These are phyloP conservation scores for Mycena belliarum DNA, from an alignment of 768 basidiomycete genomes.

Conservation along the genomic window DNA sequence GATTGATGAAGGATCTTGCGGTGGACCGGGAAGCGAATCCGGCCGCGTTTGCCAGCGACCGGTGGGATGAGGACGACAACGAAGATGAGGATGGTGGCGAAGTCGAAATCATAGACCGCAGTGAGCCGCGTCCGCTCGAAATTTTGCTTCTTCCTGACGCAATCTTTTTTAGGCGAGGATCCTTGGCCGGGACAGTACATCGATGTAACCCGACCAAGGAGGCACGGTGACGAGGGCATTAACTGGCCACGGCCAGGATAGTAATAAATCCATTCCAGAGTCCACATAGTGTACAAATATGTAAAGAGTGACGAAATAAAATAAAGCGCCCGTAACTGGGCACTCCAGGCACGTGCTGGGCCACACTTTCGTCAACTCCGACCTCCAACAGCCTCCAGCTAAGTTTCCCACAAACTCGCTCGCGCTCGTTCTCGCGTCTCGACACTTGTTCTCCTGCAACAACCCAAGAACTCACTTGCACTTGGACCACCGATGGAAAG, in stretches of 20 bases:
- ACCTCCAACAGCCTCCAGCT: no score
- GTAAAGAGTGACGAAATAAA: not conserved
- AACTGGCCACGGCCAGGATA: constrained; percentile 75
- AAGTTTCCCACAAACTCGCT: constrained; percentile 1
- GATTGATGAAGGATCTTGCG: constrained; percentile 77
- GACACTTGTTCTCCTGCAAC: not conserved
- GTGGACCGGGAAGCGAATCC: constrained; percentile 74
- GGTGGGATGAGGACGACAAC: constrained; percentile 63
- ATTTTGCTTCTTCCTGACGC: not conserved
- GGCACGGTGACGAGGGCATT: constrained; percentile 54
- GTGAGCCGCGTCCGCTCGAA: constrained; percentile 44
- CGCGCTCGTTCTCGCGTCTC: not conserved
- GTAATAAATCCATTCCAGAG: not conserved
- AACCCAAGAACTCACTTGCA: not conserved
- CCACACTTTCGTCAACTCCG: not conserved
- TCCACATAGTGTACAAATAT: not conserved
- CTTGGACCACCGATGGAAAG: constrained; percentile 42
- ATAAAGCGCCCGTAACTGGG: not conserved
- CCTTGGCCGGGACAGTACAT: constrained; percentile 74
- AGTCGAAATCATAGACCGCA: constrained; percentile 68
- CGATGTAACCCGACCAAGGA: constrained; percentile 64
- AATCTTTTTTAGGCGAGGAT: constrained; percentile 55
- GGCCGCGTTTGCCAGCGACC: constrained; percentile 51
- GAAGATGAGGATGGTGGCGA: constrained; percentile 56
- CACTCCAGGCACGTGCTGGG: not conserved